A percentile compares a stretch with the other conserved stretches of the same genome.
phyloP scores from a whole-genome alignment of 2,329 filamentous ascomycete genomes.

The Metarhizium brunneum region DNA sequence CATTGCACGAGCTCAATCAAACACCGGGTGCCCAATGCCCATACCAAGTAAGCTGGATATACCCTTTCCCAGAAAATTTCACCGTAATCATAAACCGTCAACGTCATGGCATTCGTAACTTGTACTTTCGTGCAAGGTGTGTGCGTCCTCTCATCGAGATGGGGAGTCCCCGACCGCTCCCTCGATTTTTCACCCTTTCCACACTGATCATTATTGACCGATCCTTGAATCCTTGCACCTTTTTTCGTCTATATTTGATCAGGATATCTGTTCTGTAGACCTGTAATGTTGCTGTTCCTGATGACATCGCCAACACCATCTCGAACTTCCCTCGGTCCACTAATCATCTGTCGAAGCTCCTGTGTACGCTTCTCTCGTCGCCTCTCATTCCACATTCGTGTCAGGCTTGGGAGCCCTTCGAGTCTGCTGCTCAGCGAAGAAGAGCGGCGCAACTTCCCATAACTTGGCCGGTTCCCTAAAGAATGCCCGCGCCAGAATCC shows the following conservation, averaged over 20 bases:
- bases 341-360: conserved; percentile 51
- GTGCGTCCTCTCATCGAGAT: neutral
- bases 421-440: conserved; percentile 37
- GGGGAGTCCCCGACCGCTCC: neutral
- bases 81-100: conserved; percentile 6
- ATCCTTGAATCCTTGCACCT: neutral
- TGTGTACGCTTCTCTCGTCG: conserved; percentile 48
- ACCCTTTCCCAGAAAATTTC: neutral
- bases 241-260: neutral
- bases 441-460: conserved; percentile 20
- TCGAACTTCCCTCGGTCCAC: conserved; percentile 46
- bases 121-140: neutral
- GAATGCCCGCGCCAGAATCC: conserved; percentile 24
- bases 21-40: neutral
- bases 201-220: neutral
- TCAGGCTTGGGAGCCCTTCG: conserved; percentile 43
- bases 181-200: neutral
- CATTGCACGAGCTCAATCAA: neutral
- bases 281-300: conserved; percentile 23
- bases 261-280: neutral
- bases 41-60: neutral
- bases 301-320: conserved; percentile 51
- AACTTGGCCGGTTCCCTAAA: conserved; percentile 14
- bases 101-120: conserved; percentile 8
- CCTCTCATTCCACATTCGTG: conserved; percentile 47